phyloP scores from a whole-genome alignment of 2,329 filamentous ascomycete genomes.

The Claviceps pazoutovae region DNA sequence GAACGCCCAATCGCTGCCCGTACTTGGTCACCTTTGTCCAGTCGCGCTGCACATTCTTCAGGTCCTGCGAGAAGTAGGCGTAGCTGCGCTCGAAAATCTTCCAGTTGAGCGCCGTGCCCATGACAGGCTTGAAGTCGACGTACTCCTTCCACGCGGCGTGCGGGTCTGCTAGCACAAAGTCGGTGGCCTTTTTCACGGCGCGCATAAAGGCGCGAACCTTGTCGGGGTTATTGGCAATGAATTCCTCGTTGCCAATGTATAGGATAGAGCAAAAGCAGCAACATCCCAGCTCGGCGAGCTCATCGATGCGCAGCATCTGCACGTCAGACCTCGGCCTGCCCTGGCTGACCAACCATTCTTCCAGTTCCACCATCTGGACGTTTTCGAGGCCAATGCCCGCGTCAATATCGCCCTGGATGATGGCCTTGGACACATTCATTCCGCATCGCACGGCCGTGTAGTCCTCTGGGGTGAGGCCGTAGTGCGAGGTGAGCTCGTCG shows the following conservation, averaged over 20 bases:
- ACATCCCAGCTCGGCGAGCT: slow-evolving; percentile 65
- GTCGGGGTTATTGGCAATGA: slow-evolving; percentile 51
- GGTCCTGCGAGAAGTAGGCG: slow-evolving; percentile 59
- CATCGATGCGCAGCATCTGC: slow-evolving; percentile 69
- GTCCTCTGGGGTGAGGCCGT: slow-evolving; percentile 57
- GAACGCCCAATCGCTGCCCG: slow-evolving; percentile 56
- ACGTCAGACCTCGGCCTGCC: slow-evolving; percentile 52
- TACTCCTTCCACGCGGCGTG: slow-evolving; percentile 53
- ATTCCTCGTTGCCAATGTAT: slow-evolving; percentile 65
- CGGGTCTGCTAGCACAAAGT: slow-evolving; percentile 53
- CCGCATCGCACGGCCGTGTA: slow-evolving; percentile 68
- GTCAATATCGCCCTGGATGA: slow-evolving; percentile 58
- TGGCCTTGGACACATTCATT: slow-evolving; percentile 69
- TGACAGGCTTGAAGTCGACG: slow-evolving; percentile 56
- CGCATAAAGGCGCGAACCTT: slow-evolving; percentile 55
- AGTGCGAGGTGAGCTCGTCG: slow-evolving; percentile 65
- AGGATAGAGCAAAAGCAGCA: slow-evolving; percentile 76
- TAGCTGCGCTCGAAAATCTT: slow-evolving; percentile 72
- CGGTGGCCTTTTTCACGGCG: slow-evolving; percentile 61
- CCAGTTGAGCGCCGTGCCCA: slow-evolving; percentile 53
- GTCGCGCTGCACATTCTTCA: slow-evolving; percentile 62
- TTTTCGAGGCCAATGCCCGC: slow-evolving; percentile 68
- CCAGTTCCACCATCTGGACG: slow-evolving; percentile 71
- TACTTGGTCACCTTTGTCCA: slow-evolving; percentile 69
- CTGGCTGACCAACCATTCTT: slow-evolving; percentile 56